Base-by-base conservation (phyloP, 768 basidiomycete species). In the Exsudoporus frostii region DNA sequence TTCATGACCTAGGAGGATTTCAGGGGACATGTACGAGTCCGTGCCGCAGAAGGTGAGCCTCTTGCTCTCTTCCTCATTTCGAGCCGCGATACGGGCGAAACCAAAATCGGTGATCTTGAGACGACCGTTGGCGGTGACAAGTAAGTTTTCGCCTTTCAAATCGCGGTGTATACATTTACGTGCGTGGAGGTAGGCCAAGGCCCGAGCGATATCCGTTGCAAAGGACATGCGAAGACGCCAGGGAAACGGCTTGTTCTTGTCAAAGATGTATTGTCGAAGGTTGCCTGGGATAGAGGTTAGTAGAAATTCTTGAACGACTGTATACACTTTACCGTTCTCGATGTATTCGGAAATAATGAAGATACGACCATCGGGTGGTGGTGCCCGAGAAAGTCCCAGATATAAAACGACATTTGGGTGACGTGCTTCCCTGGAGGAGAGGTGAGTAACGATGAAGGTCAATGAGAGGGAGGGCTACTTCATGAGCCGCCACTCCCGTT, bases 91-190 rank as follows among this genome's bases (percentile, higher is more conserved):
- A 33, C 96, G 82, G 5, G 94, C 93, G 62, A 98, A 96, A 1
- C 96, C 96, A 71, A 99, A 99, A 66, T 99, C 96, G n/a, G 95
- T 97, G 61, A 98, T 87, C 75, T 98, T 99, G 65, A 98, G 79
- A 40, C 96, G 84, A 20, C 92, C 91, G 63, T 99, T 99, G 34
- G 86, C 74, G 0, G 95, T 98, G 20, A 98, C 86, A n/a, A 98
- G 83, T 25, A 98, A 79, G 61, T 99, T 99, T 74, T 98, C 96
- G 34, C 94, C 95, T 71, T 99, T 99, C 58, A 99, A 79, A 72
- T 99, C 96, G 29, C 86, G 85, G 61, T 90, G 88, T 56, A 89
- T 90, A 69, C 87, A 88, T 67, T 91, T 89, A 38, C 96, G 82
- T 14, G 96, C 95, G 61, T 98, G 96, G 13, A 98, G 87, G 69